Base-by-base conservation (phyloP, 495 filamentous ascomycete genomes). In the Podospora sp. region DNA sequence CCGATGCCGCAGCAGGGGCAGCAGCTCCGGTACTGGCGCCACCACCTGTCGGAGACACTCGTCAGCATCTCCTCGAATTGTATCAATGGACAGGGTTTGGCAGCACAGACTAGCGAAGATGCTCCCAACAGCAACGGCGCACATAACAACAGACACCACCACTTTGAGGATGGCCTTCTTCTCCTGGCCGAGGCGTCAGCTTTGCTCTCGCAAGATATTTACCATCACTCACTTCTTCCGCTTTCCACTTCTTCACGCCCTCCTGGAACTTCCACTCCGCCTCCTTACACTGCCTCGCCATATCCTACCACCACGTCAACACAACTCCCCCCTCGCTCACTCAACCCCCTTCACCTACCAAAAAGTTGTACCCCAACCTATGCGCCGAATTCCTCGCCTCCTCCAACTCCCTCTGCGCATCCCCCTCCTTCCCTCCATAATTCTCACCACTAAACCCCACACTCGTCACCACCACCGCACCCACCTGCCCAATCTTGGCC, bases 401-500 rank as follows among this genome's bases (percentile, higher is more conserved):
- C 12, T 55, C 20, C 52, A 55, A 55, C 7, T 11, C 52, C 12
- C 20, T 55, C 20, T 55, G 52, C 52, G 52, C 52, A 21, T 55
- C 52, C 12, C 20, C 52, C 52, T 11, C 52, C 52, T 55, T 55
- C 12, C 11, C 9, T 11, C 12, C 52, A 55, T 14, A 55, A 21
- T 55, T 55, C 9, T 55, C 52, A 21, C 22, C 22, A 21, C 52
- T 55, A 22, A 55, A 55, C 12, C 9, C 52, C 52, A 55, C 22
- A 21, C 22, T 55, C 12, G 52, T 12, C 8, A 55, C 20, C 7
- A 55, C 22, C 11, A 11, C 20, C 7, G 52, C 52, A 11, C 52
- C 52, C 9, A 55, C 52, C 52, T 55, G 52, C 12, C 52, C 52
- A 21, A 55, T 55, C 52, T 55, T 55, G 20, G 52, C 52, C 52